phyloP scores from a whole-genome alignment of 345 rosid species.

The Moricandia arvensis region DNA sequence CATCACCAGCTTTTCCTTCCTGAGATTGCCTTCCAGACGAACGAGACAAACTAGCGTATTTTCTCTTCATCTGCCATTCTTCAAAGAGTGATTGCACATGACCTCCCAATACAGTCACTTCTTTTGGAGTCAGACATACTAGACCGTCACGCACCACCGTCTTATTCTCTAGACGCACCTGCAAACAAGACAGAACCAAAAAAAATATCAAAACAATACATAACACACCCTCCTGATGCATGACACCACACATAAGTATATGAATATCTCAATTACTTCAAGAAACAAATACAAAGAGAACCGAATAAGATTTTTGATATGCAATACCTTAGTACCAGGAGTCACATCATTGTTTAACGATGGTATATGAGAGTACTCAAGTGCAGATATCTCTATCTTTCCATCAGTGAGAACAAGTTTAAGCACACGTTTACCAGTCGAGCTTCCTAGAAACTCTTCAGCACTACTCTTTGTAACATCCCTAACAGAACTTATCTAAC shows the following conservation, averaged over 20 bases:
- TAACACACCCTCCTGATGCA: no score
- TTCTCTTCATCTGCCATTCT: constrained; percentile 89
- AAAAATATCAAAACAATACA: background rate
- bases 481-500: constrained; percentile 62
- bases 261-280: no score
- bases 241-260: no score
- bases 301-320: background rate
- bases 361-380: constrained; percentile 65
- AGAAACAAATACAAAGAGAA: constrained; percentile 5
- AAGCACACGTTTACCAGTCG: constrained; percentile 55
- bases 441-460: constrained; percentile 50
- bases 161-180: constrained; percentile 83
- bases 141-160: constrained; percentile 58
- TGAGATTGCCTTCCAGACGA: constrained; percentile 47
- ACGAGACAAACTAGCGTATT: constrained; percentile 60
- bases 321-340: constrained; percentile 85
- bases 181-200: constrained; percentile 26
- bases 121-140: constrained; percentile 65
- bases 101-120: constrained; percentile 71
- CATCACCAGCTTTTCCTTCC: constrained; percentile 52
- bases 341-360: constrained; percentile 55
- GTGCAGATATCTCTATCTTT: constrained; percentile 58
- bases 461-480: constrained; percentile 72
- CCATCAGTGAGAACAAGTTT: constrained; percentile 74
- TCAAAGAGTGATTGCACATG: constrained; percentile 72